Conservation (phyloP, 768 basidiomycete species). For the Lactarius deliciosus region DNA sequence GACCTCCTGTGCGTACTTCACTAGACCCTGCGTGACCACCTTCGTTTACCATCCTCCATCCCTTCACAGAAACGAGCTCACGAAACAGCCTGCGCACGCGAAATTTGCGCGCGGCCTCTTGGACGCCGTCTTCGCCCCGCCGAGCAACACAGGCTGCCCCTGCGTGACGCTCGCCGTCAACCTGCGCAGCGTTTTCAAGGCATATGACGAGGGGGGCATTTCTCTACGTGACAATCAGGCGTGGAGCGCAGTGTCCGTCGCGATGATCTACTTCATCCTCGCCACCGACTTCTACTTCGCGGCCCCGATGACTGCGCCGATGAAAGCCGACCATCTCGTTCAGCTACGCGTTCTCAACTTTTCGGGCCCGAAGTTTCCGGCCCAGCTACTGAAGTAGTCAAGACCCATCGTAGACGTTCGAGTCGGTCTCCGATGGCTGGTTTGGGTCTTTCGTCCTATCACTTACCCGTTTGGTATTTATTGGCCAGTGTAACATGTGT, state of each 20-base stretch:
- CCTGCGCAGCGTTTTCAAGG: slow-evolving; percentile 4
- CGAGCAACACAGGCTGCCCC: slow-evolving; percentile 2
- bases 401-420: neutral
- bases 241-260: neutral
- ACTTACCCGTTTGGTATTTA: neutral
- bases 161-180: neutral
- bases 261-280: slow-evolving; percentile 9
- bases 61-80: slow-evolving; percentile 3
- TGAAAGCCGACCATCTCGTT: neutral
- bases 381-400: neutral
- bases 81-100: neutral
- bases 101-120: slow-evolving; percentile 3
- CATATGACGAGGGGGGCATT: neutral
- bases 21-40: neutral
- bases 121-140: neutral
- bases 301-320: neutral
- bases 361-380: slow-evolving; percentile 1
- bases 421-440: neutral
- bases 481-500: neutral
- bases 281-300: slow-evolving; percentile 9
- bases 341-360: neutral
- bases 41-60: neutral
- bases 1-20: slow-evolving; percentile 1
- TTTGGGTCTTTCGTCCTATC: neutral
- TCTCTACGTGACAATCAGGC: neutral